Conservation (phyloP, 495 filamentous ascomycete species). For the Venustampulla echinocandica region DNA sequence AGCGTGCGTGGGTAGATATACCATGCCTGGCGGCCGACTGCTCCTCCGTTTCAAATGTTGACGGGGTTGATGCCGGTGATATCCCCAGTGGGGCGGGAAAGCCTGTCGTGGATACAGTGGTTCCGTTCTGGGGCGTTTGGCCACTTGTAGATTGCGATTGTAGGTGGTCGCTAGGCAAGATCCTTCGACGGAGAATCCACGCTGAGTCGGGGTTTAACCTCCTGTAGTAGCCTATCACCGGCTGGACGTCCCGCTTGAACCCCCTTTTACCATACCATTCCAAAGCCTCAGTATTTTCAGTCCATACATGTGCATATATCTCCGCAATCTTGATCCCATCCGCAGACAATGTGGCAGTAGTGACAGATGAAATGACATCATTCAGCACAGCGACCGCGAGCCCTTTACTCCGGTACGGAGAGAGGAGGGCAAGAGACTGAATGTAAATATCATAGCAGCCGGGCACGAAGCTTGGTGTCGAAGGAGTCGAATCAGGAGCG, state of each 20-base stretch:
- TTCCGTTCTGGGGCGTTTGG: background rate
- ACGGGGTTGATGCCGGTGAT: background rate
- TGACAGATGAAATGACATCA: constrained; percentile 40
- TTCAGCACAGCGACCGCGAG: constrained; percentile 68
- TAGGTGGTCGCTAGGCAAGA: constrained; percentile 15
- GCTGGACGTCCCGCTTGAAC: constrained; percentile 48
- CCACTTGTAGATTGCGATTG: background rate
- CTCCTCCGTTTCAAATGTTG: background rate
- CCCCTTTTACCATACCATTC: constrained; percentile 82
- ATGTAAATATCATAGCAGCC: constrained; percentile 58
- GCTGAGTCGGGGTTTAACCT: constrained; percentile 74
- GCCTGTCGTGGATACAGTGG: background rate
- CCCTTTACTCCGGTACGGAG: constrained; percentile 71
- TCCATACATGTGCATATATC: constrained; percentile 89
- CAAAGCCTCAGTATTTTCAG: constrained; percentile 76
- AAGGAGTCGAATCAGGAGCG: constrained; percentile 10
- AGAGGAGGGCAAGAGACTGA: constrained; percentile 72
- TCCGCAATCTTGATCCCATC: constrained; percentile 24
- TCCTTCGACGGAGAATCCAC: constrained; percentile 50
- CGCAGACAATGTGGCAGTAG: constrained; percentile 26
- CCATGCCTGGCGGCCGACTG: constrained; percentile 1
- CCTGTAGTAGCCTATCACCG: constrained; percentile 68
- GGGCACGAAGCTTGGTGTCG: constrained; percentile 9
- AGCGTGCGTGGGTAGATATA: constrained; percentile 18
- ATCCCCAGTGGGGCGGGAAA: background rate